Percentiles rank a stretch among this genome's conserved stretches.
These are phyloP conservation scores for Citrullus mucosospermus DNA, from an alignment of 306 rosid genomes.

Conservation along the genomic window DNA sequence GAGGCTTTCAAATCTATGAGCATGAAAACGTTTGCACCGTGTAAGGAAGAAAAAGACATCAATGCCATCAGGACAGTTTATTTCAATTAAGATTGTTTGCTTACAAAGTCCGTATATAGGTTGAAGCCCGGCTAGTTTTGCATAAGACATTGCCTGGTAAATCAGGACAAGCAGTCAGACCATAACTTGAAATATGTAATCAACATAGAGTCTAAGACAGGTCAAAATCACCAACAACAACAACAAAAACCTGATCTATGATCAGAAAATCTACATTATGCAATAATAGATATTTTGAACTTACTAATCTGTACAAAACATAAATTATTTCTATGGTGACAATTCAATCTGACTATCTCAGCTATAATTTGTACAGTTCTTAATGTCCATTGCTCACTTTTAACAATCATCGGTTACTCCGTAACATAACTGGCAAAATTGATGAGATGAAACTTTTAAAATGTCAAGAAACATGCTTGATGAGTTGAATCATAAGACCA, in stretches of 20 bases:
- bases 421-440: background rate
- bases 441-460: background rate
- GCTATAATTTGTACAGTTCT: background rate
- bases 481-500: background rate
- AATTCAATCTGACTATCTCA: background rate
- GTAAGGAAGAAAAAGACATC: background rate
- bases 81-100: slow-evolving; percentile 13
- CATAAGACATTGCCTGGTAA: slow-evolving; percentile 90
- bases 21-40: background rate
- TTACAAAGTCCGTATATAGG: slow-evolving; percentile 97
- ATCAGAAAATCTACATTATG: background rate
- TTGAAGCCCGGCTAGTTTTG: slow-evolving; percentile 85
- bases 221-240: background rate
- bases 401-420: background rate
- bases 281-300: background rate
- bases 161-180: slow-evolving; percentile 15
- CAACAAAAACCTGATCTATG: background rate
- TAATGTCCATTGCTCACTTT: background rate
- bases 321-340: background rate
- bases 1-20: background rate
- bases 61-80: background rate
- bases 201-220: background rate
- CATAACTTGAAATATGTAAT: background rate
- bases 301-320: background rate
- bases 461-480: background rate